Base-by-base conservation (phyloP, 2,329 filamentous ascomycete genomes). In the Ceratocystis cubensis region DNA sequence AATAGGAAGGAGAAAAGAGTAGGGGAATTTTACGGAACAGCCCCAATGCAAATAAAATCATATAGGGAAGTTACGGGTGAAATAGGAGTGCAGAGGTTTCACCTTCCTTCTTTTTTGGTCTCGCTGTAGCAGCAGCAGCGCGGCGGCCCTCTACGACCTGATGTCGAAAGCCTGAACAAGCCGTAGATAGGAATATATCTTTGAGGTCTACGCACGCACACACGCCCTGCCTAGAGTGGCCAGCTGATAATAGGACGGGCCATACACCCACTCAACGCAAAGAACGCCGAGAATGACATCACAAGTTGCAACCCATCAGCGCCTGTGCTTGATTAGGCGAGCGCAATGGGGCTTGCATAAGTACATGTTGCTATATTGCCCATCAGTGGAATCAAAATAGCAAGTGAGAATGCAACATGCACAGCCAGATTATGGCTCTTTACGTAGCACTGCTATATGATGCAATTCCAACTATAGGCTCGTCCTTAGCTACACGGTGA, bases 21-120 rank as follows among this genome's bases (percentile, higher is more conserved):
- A 22, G 17, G 4, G 30, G 10, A 30, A 57, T 28, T 33, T 57
- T 30, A 17, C 53, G 25, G 15, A 57, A 17, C 25, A 57, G 37
- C 53, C 22, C 13, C 53, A 57, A 30, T 3, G 3, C 53, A 57
- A 5, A 57, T n/a, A 5, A 50, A 41, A 13, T 41, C 37, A 50
- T 13, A n/a, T 50, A 13, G 8, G 53, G 15, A 57, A 17, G 8
- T 2, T 57, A 30, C 22, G 53, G 20, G 53, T 28, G 53, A 30
- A 57, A 57, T 30, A 57, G 53, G 53, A 57, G 53, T 28, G 17
- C 22, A 30, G 25, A 57, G 5, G 53, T 57, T 57, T 57, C 53
- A 57, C 22, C 25, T 22, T 30, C 13, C 6, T 57, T 33, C 53
- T 57, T 13, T 50, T 6, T n/a, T 50, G n/a, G 17, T 17, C 22